These are phyloP conservation scores for Pontederia paniculata DNA, from an alignment of 176 grass and related monocot genomes.

Conservation along the genomic window DNA sequence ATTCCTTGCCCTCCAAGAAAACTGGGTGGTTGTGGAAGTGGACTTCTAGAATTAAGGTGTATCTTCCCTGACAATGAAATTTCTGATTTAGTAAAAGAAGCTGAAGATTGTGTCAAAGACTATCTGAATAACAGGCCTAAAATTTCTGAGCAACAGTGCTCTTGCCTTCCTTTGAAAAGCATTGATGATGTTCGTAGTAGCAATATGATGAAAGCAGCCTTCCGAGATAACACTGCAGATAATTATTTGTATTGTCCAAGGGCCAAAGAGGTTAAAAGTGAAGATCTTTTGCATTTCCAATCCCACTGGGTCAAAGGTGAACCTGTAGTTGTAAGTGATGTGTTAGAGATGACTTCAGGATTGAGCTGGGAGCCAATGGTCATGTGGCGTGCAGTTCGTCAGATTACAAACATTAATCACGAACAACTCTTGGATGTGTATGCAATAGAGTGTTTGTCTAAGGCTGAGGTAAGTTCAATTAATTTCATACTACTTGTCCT, in stretches of 20 bases:
- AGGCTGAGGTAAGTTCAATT: slow-evolving; percentile 5
- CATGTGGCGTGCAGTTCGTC: slow-evolving; percentile 17
- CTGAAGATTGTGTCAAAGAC: background rate
- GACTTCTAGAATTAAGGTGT: background rate
- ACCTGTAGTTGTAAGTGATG: slow-evolving; percentile 13
- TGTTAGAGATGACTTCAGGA: slow-evolving; percentile 6
- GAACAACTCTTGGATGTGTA: slow-evolving; percentile 10
- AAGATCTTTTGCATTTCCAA: slow-evolving; percentile 13
- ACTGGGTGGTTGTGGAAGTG: slow-evolving; percentile 6
- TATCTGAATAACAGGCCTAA: background rate
- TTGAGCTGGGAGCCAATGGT: slow-evolving; percentile 21
- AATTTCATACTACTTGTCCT: background rate
- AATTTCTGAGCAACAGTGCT: background rate
- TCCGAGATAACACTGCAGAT: background rate
- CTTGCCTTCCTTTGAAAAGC: background rate
- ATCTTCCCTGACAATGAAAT: background rate
- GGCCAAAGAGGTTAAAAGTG: background rate
- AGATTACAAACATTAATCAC: slow-evolving; percentile 9
- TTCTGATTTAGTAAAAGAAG: background rate
- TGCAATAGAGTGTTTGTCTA: slow-evolving; percentile 9
- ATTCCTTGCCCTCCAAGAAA: background rate
- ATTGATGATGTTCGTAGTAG: background rate
- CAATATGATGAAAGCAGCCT: background rate
- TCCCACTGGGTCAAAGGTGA: slow-evolving; percentile 9
- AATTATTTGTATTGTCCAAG: slow-evolving; percentile 13